These are phyloP conservation scores for Haplosporangium sp. DNA, from an alignment of 371 early-diverging fungal genomes.

Conservation along the genomic window DNA sequence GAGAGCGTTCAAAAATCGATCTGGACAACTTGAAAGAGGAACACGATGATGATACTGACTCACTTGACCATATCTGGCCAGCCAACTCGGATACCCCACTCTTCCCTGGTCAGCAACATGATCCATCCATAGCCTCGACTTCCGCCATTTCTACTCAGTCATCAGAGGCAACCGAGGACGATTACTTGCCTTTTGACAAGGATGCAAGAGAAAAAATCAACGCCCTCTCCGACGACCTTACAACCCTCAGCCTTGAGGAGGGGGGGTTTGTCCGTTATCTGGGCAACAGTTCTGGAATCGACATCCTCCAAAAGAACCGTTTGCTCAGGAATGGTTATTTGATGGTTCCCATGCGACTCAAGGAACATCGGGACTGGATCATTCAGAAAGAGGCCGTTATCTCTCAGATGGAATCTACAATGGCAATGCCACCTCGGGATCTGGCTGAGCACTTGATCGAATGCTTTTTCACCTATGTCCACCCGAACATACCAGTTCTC, in stretches of 20 bases:
- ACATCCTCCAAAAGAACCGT: constrained; percentile 53
- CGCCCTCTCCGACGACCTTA: constrained; percentile 47
- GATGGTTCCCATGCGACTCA: constrained; percentile 57
- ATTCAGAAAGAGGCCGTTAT: constrained; percentile 24
- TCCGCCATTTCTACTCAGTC: constrained; percentile 5
- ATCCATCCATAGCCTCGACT: not conserved
- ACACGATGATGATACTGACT: constrained; percentile 57
- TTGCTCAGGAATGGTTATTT: constrained; percentile 46
- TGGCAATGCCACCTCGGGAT: constrained; percentile 68
- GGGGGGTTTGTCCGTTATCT: constrained; percentile 57
- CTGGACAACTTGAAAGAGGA: constrained; percentile 53
- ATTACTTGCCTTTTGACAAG: constrained; percentile 26
- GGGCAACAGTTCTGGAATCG: constrained; percentile 59
- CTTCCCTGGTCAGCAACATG: not conserved
- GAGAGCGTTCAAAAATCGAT: constrained; percentile 56
- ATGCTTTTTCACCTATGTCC: constrained; percentile 73
- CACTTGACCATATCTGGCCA: constrained; percentile 33
- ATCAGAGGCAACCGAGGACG: constrained; percentile 23
- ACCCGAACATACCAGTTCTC: constrained; percentile 75
- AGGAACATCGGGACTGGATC: constrained; percentile 40
- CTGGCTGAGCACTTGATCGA: constrained; percentile 74
- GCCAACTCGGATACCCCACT: constrained; percentile 19
- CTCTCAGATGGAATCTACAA: constrained; percentile 15
- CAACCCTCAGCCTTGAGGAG: constrained; percentile 53
- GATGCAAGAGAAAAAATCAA: constrained; percentile 43